A percentile compares a stretch with the other conserved stretches of the same genome.
phyloP scores from a whole-genome alignment of 1,284 basidiomycete species.

The Moniliophthora roreri region DNA sequence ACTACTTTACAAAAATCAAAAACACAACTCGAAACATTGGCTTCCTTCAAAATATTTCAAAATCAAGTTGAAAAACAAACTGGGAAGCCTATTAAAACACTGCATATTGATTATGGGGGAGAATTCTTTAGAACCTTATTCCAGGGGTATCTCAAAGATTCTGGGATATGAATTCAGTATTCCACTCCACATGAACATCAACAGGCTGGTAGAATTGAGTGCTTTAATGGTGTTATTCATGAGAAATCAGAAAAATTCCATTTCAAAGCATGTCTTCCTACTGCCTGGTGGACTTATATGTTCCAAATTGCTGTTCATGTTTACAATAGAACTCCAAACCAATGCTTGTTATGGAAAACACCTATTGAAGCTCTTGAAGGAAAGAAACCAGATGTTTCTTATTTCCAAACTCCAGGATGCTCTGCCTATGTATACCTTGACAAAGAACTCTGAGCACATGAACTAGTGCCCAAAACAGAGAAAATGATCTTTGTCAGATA shows the following conservation, averaged over 20 bases:
- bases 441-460: background rate
- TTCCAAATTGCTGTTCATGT: slow-evolving; percentile 21
- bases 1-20: slow-evolving; percentile 11
- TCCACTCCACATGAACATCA: slow-evolving; percentile 8
- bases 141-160: background rate
- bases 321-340: slow-evolving; percentile 22
- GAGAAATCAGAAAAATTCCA: slow-evolving; percentile 22
- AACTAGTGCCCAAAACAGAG: background rate
- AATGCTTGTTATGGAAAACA: background rate
- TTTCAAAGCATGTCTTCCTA: slow-evolving; percentile 21
- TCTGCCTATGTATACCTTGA: background rate
- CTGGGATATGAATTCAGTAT: slow-evolving; percentile 8
- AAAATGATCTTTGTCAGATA: background rate
- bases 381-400: background rate
- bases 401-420: background rate
- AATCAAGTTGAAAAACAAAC: slow-evolving; percentile 2
- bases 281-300: slow-evolving; percentile 26
- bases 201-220: slow-evolving; percentile 15
- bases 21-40: slow-evolving; percentile 2
- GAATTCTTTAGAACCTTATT: slow-evolving; percentile 10
- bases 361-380: background rate
- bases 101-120: slow-evolving; percentile 12
- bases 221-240: slow-evolving; percentile 5
- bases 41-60: background rate
- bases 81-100: slow-evolving; percentile 5